Base-by-base conservation (phyloP, 495 filamentous ascomycete genomes). In the Daldinia grandis region DNA sequence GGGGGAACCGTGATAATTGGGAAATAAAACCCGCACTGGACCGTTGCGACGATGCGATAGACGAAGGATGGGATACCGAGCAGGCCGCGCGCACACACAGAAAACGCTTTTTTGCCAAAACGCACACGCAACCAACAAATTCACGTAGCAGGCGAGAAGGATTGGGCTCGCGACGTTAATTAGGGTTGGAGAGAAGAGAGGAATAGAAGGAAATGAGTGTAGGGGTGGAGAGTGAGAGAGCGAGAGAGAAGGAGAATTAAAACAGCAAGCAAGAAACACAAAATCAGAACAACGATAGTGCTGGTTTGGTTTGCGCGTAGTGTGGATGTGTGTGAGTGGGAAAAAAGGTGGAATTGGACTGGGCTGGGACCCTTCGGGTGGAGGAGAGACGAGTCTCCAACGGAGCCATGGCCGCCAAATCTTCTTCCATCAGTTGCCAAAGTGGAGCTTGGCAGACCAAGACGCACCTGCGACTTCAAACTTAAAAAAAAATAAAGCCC, bases 221-320 rank as follows among this genome's bases (percentile, higher is more conserved):
- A 44, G 64, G 47, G 63, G 76, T 69, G 69, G 69, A 68, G 73
- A 76, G 78, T 77, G 73, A 78, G 74, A 78, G 76, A 78, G 76
- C 74, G 81, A 80, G 81, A 83, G 82, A 81, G 78, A 76, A 77
- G 76, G 78, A 82, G 78, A 81, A 80, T 78, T 73, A 77, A 79
- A 78, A 81, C 71, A 74, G 76, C 71, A 71, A 76, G 75, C 76
- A 77, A 80, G 78, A 79, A 79, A 79, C 76, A 79, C 75, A 78
- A 95, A 84, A 84, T 93, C 79, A 95, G 91, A 53, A 77, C 75
- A 77, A 77, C 71, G 75, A 77, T 77, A 74, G 75, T 77, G 75
- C 75, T 76, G 73, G 75, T 76, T 76, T 72, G 75, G 75, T 71
- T 77, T 77, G 73, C 73, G 70, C 67, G 69, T 77, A 74, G 71